Percentiles rank a stretch among this genome's conserved stretches.
Conservation (phyloP, 345 rosid species). For the Aquilaria yunnanensis region DNA sequence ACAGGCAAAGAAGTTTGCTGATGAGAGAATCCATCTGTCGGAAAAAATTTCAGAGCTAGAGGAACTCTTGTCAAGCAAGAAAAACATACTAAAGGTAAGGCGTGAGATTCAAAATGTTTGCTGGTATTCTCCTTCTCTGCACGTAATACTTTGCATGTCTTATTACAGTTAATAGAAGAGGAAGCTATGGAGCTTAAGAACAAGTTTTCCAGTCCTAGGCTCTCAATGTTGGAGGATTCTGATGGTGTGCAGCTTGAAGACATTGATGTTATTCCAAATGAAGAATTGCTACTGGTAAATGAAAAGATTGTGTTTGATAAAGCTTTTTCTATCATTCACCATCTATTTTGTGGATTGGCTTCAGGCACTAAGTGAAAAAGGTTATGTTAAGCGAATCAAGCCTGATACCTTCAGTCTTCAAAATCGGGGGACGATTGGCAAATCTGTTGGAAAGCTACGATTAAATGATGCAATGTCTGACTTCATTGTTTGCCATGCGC, state of each 20-base stretch:
- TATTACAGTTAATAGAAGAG: slow-evolving; percentile 62
- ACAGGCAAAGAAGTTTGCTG: slow-evolving; percentile 73
- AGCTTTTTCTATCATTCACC: background rate
- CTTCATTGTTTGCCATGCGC: slow-evolving; percentile 85
- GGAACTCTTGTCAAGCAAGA: slow-evolving; percentile 62
- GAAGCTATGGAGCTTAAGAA: slow-evolving; percentile 83
- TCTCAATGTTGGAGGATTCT: slow-evolving; percentile 71
- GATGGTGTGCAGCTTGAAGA: slow-evolving; percentile 86
- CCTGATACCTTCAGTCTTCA: slow-evolving; percentile 88
- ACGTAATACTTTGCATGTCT: slow-evolving; percentile 1
- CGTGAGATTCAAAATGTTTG: background rate
- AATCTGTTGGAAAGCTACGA: slow-evolving; percentile 92
- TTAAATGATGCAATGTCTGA: slow-evolving; percentile 92
- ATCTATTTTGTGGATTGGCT: slow-evolving; percentile 10
- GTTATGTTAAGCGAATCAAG: slow-evolving; percentile 93
- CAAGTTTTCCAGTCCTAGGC: slow-evolving; percentile 69
- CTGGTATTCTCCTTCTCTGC: background rate
- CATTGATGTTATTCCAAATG: slow-evolving; percentile 89
- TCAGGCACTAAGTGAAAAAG: slow-evolving; percentile 94
- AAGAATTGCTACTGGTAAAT: slow-evolving; percentile 84
- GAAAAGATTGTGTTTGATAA: background rate
- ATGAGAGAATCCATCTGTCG: slow-evolving; percentile 57
- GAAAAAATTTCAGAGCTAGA: slow-evolving; percentile 72
- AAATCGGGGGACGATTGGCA: slow-evolving; percentile 89
- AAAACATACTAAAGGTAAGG: slow-evolving; percentile 71